phyloP scores from a whole-genome alignment of 768 basidiomycete genomes.

The Mycena albidolilacea region DNA sequence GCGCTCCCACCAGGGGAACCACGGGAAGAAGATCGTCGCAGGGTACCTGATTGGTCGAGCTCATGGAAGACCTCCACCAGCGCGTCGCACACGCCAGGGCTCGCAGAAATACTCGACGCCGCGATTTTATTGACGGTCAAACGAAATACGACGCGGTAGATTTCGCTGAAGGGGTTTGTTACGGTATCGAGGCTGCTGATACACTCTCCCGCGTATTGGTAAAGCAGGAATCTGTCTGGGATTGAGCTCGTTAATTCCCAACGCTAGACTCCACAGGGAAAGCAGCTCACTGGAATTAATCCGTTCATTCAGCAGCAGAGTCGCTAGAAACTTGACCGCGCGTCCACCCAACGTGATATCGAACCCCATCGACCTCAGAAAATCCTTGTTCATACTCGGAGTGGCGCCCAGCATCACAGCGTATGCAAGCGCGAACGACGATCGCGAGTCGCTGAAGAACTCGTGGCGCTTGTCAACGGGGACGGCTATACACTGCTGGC shows the following conservation, averaged over 20 bases:
- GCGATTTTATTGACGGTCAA: slow-evolving; percentile 17
- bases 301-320: neutral
- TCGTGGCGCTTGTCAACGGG: neutral
- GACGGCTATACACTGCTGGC: neutral
- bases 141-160: slow-evolving; percentile 11
- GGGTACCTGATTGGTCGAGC: neutral
- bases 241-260: neutral
- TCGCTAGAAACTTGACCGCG: neutral
- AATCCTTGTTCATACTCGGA: neutral
- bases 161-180: slow-evolving; percentile 14
- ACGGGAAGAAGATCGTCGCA: neutral
- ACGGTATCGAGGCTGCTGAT: neutral
- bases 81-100: neutral
- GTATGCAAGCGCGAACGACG: neutral
- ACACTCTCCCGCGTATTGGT: slow-evolving; percentile 16
- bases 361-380: neutral
- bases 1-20: slow-evolving; percentile 9
- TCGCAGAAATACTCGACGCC: slow-evolving; percentile 5
- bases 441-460: neutral
- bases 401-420: neutral
- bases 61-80: neutral
- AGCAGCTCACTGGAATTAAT: neutral
- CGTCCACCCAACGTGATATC: neutral
- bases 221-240: slow-evolving; percentile 3
- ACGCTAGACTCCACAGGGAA: too few species aligned